phyloP scores from a whole-genome alignment of 805 yeast genomes.

The Lipomyces mesembrius region DNA sequence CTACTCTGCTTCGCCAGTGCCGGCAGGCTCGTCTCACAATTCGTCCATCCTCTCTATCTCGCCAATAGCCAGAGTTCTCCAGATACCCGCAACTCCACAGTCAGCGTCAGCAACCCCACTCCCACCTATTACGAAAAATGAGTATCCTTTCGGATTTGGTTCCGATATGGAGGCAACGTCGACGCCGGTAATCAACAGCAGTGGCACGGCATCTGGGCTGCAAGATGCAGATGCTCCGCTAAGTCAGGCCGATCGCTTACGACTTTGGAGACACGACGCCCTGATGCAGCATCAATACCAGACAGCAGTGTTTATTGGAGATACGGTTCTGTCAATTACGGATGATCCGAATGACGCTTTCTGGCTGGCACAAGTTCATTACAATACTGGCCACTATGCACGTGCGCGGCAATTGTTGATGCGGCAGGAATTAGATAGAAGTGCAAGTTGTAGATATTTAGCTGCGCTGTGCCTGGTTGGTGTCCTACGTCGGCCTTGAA shows the following conservation, averaged over 20 bases:
- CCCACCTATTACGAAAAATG: constrained; percentile 17
- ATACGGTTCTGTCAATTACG: constrained; percentile 82
- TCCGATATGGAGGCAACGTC: constrained; percentile 35
- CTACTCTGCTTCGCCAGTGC: constrained; percentile 8
- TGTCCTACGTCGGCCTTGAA: constrained; percentile 2
- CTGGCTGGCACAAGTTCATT: constrained; percentile 93
- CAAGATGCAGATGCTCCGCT: not conserved
- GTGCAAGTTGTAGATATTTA: constrained; percentile 79
- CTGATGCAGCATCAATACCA: constrained; percentile 86
- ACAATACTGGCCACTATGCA: constrained; percentile 71
- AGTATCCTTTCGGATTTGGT: constrained; percentile 23
- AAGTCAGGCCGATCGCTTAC: constrained; percentile 67
- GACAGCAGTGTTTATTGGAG: constrained; percentile 91
- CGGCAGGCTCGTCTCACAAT: constrained; percentile 18
- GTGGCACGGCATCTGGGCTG: not conserved
- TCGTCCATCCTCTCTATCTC: constrained; percentile 36
- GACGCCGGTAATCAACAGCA: constrained; percentile 18
- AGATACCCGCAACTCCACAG: constrained; percentile 16
- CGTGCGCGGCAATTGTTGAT: constrained; percentile 76
- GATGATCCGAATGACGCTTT: constrained; percentile 89
- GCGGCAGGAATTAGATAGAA: constrained; percentile 56
- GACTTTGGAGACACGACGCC: constrained; percentile 95
- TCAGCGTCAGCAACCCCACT: constrained; percentile 22
- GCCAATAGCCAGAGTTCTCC: constrained; percentile 25
- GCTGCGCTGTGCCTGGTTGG: constrained; percentile 66